These are phyloP conservation scores for Kernera saxatilis DNA, from an alignment of 345 rosid species.

Conservation along the genomic window DNA sequence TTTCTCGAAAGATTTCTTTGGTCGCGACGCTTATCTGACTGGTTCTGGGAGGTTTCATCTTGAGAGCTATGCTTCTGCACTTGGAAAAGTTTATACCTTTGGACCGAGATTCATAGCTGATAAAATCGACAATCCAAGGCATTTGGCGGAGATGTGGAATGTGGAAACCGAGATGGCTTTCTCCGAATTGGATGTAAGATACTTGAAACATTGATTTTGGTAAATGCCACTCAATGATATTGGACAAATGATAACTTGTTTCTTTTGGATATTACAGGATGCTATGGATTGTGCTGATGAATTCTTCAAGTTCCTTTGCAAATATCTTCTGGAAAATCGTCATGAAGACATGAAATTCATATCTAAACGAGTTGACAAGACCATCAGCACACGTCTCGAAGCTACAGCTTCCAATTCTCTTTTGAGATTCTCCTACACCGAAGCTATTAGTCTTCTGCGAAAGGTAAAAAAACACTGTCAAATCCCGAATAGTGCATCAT, in stretches of 20 bases:
- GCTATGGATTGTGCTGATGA: slow-evolving; percentile 77
- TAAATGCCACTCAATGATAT: not conserved
- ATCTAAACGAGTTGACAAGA: slow-evolving; percentile 53
- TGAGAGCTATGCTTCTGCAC: slow-evolving; percentile 84
- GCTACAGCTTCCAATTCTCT: slow-evolving; percentile 37
- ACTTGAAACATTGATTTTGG: not conserved
- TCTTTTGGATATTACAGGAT: slow-evolving; percentile 44
- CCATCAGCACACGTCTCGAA: slow-evolving; percentile 46
- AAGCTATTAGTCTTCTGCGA: slow-evolving; percentile 50
- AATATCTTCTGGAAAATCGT: slow-evolving; percentile 63
- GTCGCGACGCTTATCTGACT: slow-evolving; percentile 50
- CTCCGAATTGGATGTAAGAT: slow-evolving; percentile 66
- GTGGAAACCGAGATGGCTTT: slow-evolving; percentile 81
- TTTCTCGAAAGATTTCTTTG: slow-evolving; percentile 52
- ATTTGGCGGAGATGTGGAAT: slow-evolving; percentile 74
- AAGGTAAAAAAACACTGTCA: slow-evolving; percentile 36
- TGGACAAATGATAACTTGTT: not conserved
- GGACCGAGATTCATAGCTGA: slow-evolving; percentile 79
- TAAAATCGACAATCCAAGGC: slow-evolving; percentile 43
- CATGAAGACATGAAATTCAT: slow-evolving; percentile 58
- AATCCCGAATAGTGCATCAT: not conserved
- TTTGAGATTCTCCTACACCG: slow-evolving; percentile 54
- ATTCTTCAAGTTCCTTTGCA: slow-evolving; percentile 64
- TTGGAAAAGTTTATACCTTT: slow-evolving; percentile 84
- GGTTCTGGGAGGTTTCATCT: slow-evolving; percentile 78